These are phyloP conservation scores for Ogataea methylovora DNA, from an alignment of 805 yeast genomes.

Conservation along the genomic window DNA sequence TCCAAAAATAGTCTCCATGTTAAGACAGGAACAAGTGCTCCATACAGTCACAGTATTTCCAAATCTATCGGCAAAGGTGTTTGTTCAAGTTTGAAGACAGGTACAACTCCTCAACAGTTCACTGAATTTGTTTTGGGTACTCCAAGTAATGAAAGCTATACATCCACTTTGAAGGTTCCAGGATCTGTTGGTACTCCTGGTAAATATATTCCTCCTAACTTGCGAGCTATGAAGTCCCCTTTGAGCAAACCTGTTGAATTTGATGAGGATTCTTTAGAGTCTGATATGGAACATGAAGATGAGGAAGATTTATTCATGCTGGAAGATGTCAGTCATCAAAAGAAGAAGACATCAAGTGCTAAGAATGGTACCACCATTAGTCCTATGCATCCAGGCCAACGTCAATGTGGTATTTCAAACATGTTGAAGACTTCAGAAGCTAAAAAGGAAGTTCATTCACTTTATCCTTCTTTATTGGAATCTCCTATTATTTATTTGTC, in stretches of 20 bases:
- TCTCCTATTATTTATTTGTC: slow-evolving; percentile 4
- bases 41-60: background rate
- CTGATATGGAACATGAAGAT: slow-evolving; percentile 23
- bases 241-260: slow-evolving; percentile 5
- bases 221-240: slow-evolving; percentile 30
- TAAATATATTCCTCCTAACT: slow-evolving; percentile 67
- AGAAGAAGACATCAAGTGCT: background rate
- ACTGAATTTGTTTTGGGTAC: no score
- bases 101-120: no score
- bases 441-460: background rate
- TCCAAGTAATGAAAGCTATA: no score
- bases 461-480: background rate
- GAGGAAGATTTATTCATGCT: slow-evolving; percentile 26
- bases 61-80: no score
- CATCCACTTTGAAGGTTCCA: no score
- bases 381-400: no score
- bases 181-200: slow-evolving; percentile 32
- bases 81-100: no score
- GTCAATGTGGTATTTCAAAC: no score
- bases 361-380: background rate
- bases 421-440: slow-evolving; percentile 5
- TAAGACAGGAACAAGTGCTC: slow-evolving; percentile 4
- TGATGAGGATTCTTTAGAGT: slow-evolving; percentile 15
- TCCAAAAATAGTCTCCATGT: slow-evolving; percentile 8
- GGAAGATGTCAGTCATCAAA: slow-evolving; percentile 25